A percentile compares a stretch with the other conserved stretches of the same genome.
These are phyloP conservation scores for Blastocystis sp. DNA, from an alignment of 352 stramenopile species.

Conservation along the genomic window DNA sequence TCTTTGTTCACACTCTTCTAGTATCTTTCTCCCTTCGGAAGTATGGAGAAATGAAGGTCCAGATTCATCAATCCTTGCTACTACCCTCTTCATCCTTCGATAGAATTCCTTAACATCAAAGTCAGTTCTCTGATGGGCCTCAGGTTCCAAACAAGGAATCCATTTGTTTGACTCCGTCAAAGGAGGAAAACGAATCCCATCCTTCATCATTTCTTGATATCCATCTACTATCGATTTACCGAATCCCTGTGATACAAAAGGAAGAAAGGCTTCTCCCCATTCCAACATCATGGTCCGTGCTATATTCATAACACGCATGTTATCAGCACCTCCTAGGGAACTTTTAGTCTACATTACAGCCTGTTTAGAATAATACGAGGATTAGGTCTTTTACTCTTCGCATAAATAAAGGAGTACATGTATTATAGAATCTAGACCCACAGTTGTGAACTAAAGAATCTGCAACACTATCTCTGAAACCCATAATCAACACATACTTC, in stretches of 20 bases:
- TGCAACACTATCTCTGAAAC: background rate
- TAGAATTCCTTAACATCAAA: constrained; percentile 33
- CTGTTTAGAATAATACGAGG: background rate
- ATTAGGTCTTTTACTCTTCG: background rate
- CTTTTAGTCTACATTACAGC: background rate
- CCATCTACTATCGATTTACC: background rate
- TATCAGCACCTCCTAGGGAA: background rate
- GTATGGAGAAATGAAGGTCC: background rate
- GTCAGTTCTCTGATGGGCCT: background rate
- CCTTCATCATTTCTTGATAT: constrained; percentile 1
- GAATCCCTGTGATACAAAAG: background rate
- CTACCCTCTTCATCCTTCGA: background rate
- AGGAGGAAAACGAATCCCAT: constrained; percentile 9
- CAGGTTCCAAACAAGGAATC: background rate
- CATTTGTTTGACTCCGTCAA: background rate
- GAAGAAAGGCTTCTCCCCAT: constrained; percentile 12
- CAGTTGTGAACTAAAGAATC: background rate
- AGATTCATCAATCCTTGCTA: background rate
- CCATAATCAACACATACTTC: background rate
- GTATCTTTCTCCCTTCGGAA: background rate
- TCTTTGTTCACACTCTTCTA: background rate
- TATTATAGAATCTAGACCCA: background rate
- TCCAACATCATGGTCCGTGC: background rate
- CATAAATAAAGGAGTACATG: constrained; percentile 28
- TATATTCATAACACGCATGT: background rate